phyloP scores from a whole-genome alignment of 371 early-diverging fungal species.

The Blakeslea trispora region DNA sequence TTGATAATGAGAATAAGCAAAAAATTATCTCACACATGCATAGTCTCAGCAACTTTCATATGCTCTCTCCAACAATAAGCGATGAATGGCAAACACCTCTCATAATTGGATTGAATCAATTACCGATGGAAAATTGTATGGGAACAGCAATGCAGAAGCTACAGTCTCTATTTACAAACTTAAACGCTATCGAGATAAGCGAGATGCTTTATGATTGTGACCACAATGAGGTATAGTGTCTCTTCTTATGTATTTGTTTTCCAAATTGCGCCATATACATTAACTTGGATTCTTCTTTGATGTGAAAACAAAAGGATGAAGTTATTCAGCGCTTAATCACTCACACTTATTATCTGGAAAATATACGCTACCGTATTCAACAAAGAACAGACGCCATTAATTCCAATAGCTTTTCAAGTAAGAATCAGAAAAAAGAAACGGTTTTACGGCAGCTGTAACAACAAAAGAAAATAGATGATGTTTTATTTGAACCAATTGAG shows the following conservation, averaged over 20 bases:
- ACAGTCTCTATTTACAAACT: constrained; percentile 64
- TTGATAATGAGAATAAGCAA: too few relatives aligned
- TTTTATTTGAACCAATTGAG: too few relatives aligned
- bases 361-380: constrained; percentile 67
- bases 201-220: constrained; percentile 73
- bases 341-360: constrained; percentile 66
- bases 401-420: not conserved
- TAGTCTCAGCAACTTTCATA: not conserved
- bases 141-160: constrained; percentile 44
- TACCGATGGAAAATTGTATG: not conserved
- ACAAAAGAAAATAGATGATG: too few relatives aligned
- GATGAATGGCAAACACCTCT: constrained; percentile 8
- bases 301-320: constrained; percentile 50
- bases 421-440: too few relatives aligned
- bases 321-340: constrained; percentile 70
- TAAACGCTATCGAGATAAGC: constrained; percentile 77
- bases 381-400: constrained; percentile 15
- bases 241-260: too few relatives aligned
- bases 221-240: constrained; percentile 79
- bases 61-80: not conserved
- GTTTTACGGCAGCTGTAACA: too few relatives aligned
- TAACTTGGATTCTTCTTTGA: not conserved
- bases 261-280: not conserved
- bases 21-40: too few relatives aligned
- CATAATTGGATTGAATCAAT: not conserved